Evolutionary conservation across 495 filamentous ascomycete species (phyloP).

Genomic region (Penicillium fimorum): DNA sequence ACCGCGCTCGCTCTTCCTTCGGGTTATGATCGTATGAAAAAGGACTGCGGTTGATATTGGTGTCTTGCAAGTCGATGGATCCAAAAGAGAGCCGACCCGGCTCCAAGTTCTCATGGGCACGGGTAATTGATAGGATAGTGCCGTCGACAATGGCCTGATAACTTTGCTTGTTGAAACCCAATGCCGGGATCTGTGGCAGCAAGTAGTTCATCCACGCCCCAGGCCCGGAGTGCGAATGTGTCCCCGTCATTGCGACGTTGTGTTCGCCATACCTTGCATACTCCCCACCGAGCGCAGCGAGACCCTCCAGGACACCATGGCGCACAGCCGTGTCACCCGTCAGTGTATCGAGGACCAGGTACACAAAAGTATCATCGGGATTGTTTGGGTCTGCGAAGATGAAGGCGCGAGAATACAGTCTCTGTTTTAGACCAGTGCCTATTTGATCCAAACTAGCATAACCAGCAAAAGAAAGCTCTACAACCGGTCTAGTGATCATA

Average conservation of each 20-base stretch:
- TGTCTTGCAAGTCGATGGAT: slow-evolving; percentile 69
- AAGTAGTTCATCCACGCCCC: slow-evolving; percentile 97
- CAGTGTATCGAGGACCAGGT: slow-evolving; percentile 84
- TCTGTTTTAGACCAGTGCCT: slow-evolving; percentile 83
- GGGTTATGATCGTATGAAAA: slow-evolving; percentile 93
- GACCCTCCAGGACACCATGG: slow-evolving; percentile 75
- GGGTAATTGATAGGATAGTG: slow-evolving; percentile 72
- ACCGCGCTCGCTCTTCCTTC: slow-evolving; percentile 68
- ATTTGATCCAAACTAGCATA: slow-evolving; percentile 87
- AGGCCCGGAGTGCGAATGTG: slow-evolving; percentile 90
- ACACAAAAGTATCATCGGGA: slow-evolving; percentile 74
- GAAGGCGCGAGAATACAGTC: slow-evolving; percentile 87
- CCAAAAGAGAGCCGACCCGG: slow-evolving; percentile 72
- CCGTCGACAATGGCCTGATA: slow-evolving; percentile 91
- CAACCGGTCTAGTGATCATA: slow-evolving; percentile 59
- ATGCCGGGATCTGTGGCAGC: slow-evolving; percentile 87
- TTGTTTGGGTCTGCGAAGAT: slow-evolving; percentile 71
- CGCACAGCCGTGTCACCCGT: slow-evolving; percentile 89
- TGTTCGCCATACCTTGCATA: slow-evolving; percentile 75
- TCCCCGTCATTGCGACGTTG: slow-evolving; percentile 89
- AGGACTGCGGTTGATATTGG: slow-evolving; percentile 87
- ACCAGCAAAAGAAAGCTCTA: slow-evolving; percentile 88
- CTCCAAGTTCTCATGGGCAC: slow-evolving; percentile 73
- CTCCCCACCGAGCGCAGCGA: slow-evolving; percentile 62
- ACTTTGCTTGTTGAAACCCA: slow-evolving; percentile 84